Percentiles rank a stretch among this genome's conserved stretches.
Evolutionary conservation across 2,329 filamentous ascomycete species (phyloP).

Genomic region (Diaporthe eres): DNA sequence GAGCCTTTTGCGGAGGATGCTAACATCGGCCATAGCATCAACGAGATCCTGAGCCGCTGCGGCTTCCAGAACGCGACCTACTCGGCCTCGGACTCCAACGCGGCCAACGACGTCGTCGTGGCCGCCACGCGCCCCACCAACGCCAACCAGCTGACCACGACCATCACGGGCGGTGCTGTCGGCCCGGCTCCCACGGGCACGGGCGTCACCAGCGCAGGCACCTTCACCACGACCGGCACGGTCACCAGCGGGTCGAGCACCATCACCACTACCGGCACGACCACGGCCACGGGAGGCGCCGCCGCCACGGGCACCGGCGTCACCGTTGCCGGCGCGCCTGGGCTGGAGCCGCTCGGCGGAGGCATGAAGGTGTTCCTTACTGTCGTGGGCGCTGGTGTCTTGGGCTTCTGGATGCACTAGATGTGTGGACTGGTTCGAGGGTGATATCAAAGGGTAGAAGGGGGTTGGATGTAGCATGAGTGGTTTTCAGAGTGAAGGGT

Average conservation of each 20-base stretch:
- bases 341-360: conserved; percentile 21
- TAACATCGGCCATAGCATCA: conserved; percentile 43
- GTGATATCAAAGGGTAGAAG: background rate
- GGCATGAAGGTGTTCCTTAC: conserved; percentile 20
- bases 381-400: conserved; percentile 5
- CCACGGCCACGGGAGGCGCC: background rate
- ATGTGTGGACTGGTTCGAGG: background rate
- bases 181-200: background rate
- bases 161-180: conserved; percentile 45
- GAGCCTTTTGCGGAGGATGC: background rate
- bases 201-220: background rate
- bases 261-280: background rate
- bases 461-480: background rate
- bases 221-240: conserved; percentile 16
- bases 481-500: too few species aligned
- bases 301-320: background rate
- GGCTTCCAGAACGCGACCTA: conserved; percentile 52
- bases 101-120: conserved; percentile 50
- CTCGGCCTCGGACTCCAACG: conserved; percentile 43
- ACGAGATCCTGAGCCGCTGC: conserved; percentile 53
- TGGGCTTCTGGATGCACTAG: conserved; percentile 28
- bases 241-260: conserved; percentile 19
- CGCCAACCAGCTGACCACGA: conserved; percentile 53
- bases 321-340: background rate
- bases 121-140: conserved; percentile 51